Base-by-base conservation (phyloP, 2,329 filamentous ascomycete genomes). In the Pestalotiopsis sp. region DNA sequence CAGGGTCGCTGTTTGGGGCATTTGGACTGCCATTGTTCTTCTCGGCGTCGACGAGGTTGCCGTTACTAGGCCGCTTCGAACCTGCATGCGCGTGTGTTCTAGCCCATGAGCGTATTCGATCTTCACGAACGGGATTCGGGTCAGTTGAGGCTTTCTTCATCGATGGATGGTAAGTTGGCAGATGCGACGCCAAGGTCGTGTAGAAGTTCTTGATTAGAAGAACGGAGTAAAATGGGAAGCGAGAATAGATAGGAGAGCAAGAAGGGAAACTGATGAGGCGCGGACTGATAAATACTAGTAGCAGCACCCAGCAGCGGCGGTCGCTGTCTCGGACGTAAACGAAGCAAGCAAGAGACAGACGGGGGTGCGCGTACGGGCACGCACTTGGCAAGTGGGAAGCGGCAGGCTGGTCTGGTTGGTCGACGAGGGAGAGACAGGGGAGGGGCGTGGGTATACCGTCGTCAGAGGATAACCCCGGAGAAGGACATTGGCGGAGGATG, bases 141-240 rank as follows among this genome's bases (percentile, higher is more conserved):
- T 86, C 82, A 81, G 85, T 80, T 73, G 82, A 87, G 81, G 81
- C 81, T 85, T 88, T 82, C 86, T 88, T 90, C 88, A 90, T 90
- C 87, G 87, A 89, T 77, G 72, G 74, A 68, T 71, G 72, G 70
- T 72, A 69, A 67, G 72, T 74, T 81, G 82, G 79, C 75, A 76
- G 68, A 68, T 73, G 73, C 72, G 75, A 77, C 75, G 76, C 75
- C 75, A 77, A 75, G 71, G 52, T 66, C 52, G 64, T 36, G 31
- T 56, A 23, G n/a, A 20, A 14, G 56, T 59, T 66, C 56, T 60
- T 39, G 56, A 62, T 36, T 36, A 23, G 38, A 36, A 64, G 38
- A 64, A 64, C 38, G 17, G 23, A 56, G 27, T 20, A 39, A 27
- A 59, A 36, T 12, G 63, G 31, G 49, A 49, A 52, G n/a, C 11